Base-by-base conservation (phyloP, 192 early-diverging fungal species). In the Entomortierella chlamydospora region DNA sequence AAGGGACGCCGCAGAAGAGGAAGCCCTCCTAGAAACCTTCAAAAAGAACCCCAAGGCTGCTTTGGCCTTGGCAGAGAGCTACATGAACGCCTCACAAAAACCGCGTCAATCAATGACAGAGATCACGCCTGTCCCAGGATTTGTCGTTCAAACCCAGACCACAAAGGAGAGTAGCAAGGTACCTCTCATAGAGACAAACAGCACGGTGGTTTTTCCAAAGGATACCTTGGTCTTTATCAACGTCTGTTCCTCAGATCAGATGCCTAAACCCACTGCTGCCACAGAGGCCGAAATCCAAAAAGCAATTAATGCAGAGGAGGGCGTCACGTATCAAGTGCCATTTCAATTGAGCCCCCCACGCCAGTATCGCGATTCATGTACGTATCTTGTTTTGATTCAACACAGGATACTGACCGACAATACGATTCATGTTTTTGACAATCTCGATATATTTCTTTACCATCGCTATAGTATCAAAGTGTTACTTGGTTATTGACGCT, bases 401-500 rank as follows among this genome's bases (percentile, higher is more conserved):
- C n/a, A n/a, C n/a, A n/a, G n/a, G n/a, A n/a, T n/a, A n/a, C n/a
- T n/a, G n/a, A n/a, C n/a, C n/a, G n/a, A n/a, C n/a, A n/a, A n/a
- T n/a, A n/a, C n/a, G n/a, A n/a, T n/a, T n/a, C n/a, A n/a, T n/a
- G n/a, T n/a, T n/a, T n/a, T n/a, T n/a, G n/a, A n/a, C n/a, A n/a
- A n/a, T n/a, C n/a, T n/a, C n/a, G n/a, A n/a, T n/a, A n/a, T 37
- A 6, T 33, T 42, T 23, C 54, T 42, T 37, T 22, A 10, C 10
- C 18, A 50, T 31, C 39, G n/a, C 17, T 37, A 53, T 47, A 90
- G 83, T 61, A 0, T 81, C 83, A 26, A 82, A 82, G 31, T 42
- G 54, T 15, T 88, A 86, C 57, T 59, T 91, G 7, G 90, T 92
- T 5, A 85, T 90, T 59, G 93, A 94, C 77, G 90, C 90, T 17